Evolutionary conservation across 2,329 filamentous ascomycete species (phyloP).

Genomic region (Achaetomium macrosporum): DNA sequence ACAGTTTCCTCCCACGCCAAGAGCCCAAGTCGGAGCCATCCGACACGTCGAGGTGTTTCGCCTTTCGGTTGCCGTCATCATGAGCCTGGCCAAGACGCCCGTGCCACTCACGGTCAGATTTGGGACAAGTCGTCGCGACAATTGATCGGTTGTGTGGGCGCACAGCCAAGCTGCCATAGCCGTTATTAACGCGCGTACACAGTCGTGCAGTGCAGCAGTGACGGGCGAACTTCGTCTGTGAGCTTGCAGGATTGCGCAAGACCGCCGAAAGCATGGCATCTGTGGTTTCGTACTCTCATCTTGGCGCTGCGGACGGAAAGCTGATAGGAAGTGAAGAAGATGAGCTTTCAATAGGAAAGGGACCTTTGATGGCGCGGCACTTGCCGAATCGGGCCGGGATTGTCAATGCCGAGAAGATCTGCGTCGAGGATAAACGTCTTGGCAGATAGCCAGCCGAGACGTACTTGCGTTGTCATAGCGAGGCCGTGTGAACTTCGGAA

Average conservation of each 20-base stretch:
- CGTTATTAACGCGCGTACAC: conserved; percentile 11
- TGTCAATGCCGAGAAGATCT: conserved; percentile 20
- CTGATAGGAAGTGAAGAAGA: not conserved
- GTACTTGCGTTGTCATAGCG: conserved; percentile 5
- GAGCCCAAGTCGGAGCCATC: not conserved
- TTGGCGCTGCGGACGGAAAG: not conserved
- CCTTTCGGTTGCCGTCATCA: not conserved
- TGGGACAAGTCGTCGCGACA: too few species aligned
- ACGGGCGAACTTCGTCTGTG: not conserved
- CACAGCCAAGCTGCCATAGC: conserved; percentile 14
- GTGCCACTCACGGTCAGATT: not conserved
- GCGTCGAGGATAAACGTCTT: conserved; percentile 17
- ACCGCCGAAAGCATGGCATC: not conserved
- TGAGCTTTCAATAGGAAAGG: not conserved
- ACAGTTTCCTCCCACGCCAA: not conserved
- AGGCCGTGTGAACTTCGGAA: not conserved
- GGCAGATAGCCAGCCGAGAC: conserved; percentile 6
- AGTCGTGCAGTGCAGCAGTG: not conserved
- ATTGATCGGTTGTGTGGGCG: conserved; percentile 1
- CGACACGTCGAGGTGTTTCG: not conserved
- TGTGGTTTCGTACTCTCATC: not conserved
- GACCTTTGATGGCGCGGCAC: not conserved
- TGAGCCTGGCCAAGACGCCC: conserved; percentile 3
- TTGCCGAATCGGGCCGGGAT: conserved; percentile 16
- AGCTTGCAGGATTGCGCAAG: not conserved